A percentile compares a stretch with the other conserved stretches of the same genome.
Conservation (phyloP, 768 basidiomycete species). For the Coprinopsis marcescibilis region DNA sequence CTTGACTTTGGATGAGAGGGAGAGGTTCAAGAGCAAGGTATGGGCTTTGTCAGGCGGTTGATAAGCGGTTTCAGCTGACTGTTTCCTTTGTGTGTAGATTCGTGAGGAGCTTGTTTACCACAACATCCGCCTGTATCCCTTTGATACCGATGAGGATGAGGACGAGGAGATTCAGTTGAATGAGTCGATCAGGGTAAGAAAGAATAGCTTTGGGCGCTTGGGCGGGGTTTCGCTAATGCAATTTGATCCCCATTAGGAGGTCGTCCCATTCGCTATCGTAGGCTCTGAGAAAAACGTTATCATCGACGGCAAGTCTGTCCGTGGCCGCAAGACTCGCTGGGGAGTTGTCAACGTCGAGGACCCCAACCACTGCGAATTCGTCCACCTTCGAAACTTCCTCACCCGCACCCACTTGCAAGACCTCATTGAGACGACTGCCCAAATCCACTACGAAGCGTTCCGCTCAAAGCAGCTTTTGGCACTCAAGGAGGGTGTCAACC, state of each 20-base stretch:
- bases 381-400: constrained; percentile 95
- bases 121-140: constrained; percentile 93
- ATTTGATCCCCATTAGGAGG: constrained; percentile 57
- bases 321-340: constrained; percentile 97
- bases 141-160: constrained; percentile 94
- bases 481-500: constrained; percentile 90
- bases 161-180: constrained; percentile 90
- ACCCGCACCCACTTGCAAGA: constrained; percentile 97
- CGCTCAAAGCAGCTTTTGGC: constrained; percentile 96
- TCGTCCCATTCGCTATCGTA: constrained; percentile 95
- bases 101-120: constrained; percentile 87
- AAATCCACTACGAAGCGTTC: constrained; percentile 99
- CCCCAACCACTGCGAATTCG: constrained; percentile 95
- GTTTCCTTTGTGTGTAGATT: constrained; percentile 48
- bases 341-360: constrained; percentile 98
- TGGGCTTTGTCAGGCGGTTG: too few species aligned
- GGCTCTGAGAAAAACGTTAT: constrained; percentile 96
- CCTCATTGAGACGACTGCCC: constrained; percentile 96
- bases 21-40: constrained; percentile 89
- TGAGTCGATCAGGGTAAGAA: constrained; percentile 77
- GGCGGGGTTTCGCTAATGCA: not conserved
- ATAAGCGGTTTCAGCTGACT: not conserved
- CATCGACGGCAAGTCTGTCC: constrained; percentile 92
- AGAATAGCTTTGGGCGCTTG: too few species aligned
- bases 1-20: constrained; percentile 89